Evolutionary conservation across 495 filamentous ascomycete species (phyloP), one percentile per base, ranked within the genome.

Genomic region (Aspergillus sclerotiicarbonarius): DNA sequence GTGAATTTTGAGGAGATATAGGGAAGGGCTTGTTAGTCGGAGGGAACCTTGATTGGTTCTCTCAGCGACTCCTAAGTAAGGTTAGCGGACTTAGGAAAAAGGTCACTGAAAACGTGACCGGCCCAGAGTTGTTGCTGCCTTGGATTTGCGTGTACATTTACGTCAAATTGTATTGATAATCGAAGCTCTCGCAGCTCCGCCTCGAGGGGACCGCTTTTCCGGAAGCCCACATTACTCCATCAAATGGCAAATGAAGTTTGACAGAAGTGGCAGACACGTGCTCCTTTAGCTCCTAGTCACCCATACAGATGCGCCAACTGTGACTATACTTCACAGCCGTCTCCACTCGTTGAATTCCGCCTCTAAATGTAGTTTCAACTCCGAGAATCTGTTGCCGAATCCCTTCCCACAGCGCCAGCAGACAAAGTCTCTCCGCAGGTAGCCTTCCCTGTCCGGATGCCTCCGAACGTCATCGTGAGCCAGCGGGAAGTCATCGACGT

Each of bases 391-490:
- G 58, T 87, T 88, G 29, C 81, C 84, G 71, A 95, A 97, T 9
- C 80, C 76, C 70, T 70, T 78, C 2, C 86, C 85, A 74, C 94
- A 98, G 48, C 91, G 79, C 94, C 94, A 96, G 69, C 94, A 98
- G 41, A 70, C 67, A 68, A 95, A 80, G 54, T 90, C 85, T 54
- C 66, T 61, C 10, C 79, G 66, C 60, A 91, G 64, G 62, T 83
- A 92, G 46, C 80, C 75, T 58, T 83, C 76, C 53, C 67, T 56
- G 4, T 71, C 78, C 7, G 82, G 77, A 61, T 84, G 67, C 56
- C 86, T 74, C 41, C 89, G 75, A 51, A 61, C 61, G 67, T 92
- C 89, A 46, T 86, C 78, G 46, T 72, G 49, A 0, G 76, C 78
- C 35, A 97, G 72, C 15, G 94, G 94, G 53, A 96, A 92, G 51